Evolutionary conservation across 2,329 filamentous ascomycete genomes (phyloP).

Genomic region (Ceratocystis alfenasii): DNA sequence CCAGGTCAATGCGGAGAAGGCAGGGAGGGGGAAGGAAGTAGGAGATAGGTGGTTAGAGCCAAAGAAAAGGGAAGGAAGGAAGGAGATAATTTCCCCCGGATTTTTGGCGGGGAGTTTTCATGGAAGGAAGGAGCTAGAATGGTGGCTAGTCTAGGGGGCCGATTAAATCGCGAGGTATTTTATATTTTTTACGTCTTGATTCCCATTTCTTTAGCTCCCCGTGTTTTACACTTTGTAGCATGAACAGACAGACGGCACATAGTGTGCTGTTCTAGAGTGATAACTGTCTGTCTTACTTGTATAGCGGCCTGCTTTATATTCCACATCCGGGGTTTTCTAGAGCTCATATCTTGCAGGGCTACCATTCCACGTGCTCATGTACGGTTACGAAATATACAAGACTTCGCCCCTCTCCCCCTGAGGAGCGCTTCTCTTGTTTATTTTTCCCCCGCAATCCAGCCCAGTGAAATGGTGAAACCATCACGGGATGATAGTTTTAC

Average conservation of each 20-base stretch:
- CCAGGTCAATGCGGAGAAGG: background rate
- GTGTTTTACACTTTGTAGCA: too few relatives aligned
- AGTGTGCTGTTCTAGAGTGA: too few relatives aligned
- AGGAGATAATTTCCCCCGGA: slow-evolving; percentile 1
- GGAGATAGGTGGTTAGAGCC: background rate
- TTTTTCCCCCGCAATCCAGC: slow-evolving; percentile 8
- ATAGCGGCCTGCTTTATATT: background rate
- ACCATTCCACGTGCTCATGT: too few relatives aligned
- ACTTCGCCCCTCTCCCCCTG: background rate
- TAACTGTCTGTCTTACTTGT: background rate
- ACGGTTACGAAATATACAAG: background rate
- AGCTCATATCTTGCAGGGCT: too few relatives aligned
- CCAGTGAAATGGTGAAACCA: slow-evolving; percentile 6
- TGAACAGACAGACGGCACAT: background rate
- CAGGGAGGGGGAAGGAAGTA: background rate
- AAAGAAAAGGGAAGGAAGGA: slow-evolving; percentile 2
- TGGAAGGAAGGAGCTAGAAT: slow-evolving; percentile 1
- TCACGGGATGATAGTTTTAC: background rate
- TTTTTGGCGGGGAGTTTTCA: background rate
- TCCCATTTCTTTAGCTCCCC: background rate
- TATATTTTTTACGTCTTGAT: background rate
- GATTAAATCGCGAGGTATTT: background rate
- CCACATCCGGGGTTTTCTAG: too few relatives aligned
- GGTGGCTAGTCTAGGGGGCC: background rate
- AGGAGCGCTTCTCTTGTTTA: background rate